Percentiles rank a stretch among this genome's conserved stretches.
These are phyloP conservation scores for Pelagophyceae sp. DNA, from an alignment of 352 stramenopile species.

Conservation along the genomic window DNA sequence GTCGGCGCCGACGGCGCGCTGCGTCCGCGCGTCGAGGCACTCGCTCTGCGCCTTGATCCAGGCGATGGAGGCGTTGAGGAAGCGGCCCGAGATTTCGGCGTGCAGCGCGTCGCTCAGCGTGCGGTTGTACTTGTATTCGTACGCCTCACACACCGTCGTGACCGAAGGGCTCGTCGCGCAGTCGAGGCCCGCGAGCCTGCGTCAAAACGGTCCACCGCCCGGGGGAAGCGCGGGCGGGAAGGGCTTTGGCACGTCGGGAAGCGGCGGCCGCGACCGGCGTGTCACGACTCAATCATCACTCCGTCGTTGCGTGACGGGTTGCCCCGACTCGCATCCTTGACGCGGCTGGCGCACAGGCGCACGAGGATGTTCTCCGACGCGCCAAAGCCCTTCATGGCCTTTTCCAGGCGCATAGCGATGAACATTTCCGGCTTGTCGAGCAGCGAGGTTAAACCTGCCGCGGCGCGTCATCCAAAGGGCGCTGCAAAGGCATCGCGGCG, in stretches of 20 bases:
- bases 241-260: too few species aligned
- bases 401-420: not conserved
- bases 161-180: not conserved
- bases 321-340: too few species aligned
- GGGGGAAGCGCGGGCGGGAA: too few species aligned
- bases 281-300: too few species aligned
- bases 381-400: slow-evolving; percentile 8
- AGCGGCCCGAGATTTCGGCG: not conserved
- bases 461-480: too few species aligned
- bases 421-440: not conserved
- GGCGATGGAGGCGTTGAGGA: not conserved
- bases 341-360: too few species aligned
- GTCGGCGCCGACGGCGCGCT: not conserved
- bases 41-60: not conserved
- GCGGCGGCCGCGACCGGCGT: too few species aligned
- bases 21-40: not conserved
- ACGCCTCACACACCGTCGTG: not conserved
- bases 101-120: not conserved
- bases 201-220: too few species aligned
- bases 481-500: too few species aligned
- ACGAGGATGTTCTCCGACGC: not conserved
- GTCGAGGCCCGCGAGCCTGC: not conserved
- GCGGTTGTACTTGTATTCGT: not conserved
- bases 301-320: too few species aligned
- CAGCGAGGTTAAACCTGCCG: not conserved